phyloP scores from a whole-genome alignment of 2,329 filamentous ascomycete species.

The Verruconis gallopava region DNA sequence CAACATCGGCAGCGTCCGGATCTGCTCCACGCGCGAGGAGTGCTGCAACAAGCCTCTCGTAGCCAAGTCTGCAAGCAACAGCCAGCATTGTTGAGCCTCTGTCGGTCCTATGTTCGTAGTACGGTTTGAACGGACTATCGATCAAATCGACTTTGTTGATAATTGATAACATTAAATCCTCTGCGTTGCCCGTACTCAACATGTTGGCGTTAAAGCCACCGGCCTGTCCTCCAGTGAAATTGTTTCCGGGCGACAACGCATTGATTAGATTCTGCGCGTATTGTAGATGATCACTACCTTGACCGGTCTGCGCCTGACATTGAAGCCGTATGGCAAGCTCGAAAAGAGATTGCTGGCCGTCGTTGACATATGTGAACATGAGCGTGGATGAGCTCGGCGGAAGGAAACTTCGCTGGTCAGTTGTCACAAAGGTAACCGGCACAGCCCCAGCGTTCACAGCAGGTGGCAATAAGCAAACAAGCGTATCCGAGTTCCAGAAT shows the following conservation, averaged over 20 bases:
- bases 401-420: conserved; percentile 33
- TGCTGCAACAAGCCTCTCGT: conserved; percentile 62
- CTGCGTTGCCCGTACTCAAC: conserved; percentile 36
- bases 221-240: conserved; percentile 8
- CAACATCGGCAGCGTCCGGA: conserved; percentile 60
- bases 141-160: conserved; percentile 71
- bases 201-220: conserved; percentile 11
- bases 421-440: conserved; percentile 52
- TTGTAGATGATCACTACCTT: conserved; percentile 15
- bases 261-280: conserved; percentile 11
- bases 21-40: conserved; percentile 67
- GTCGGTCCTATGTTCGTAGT: conserved; percentile 49
- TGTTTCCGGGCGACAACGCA: background rate
- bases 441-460: conserved; percentile 55
- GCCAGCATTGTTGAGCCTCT: conserved; percentile 75
- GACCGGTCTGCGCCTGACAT: conserved; percentile 22
- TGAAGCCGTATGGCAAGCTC: conserved; percentile 40
- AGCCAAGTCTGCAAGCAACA: conserved; percentile 60
- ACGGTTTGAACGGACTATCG: conserved; percentile 54
- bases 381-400: conserved; percentile 30
- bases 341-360: conserved; percentile 56
- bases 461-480: conserved; percentile 67
- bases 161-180: conserved; percentile 56
- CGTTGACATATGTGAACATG: conserved; percentile 58
- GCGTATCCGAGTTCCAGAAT: conserved; percentile 66